Evolutionary conservation across 257 asterid genomes (phyloP).

Genomic region (Salvia miltiorrhiza): DNA sequence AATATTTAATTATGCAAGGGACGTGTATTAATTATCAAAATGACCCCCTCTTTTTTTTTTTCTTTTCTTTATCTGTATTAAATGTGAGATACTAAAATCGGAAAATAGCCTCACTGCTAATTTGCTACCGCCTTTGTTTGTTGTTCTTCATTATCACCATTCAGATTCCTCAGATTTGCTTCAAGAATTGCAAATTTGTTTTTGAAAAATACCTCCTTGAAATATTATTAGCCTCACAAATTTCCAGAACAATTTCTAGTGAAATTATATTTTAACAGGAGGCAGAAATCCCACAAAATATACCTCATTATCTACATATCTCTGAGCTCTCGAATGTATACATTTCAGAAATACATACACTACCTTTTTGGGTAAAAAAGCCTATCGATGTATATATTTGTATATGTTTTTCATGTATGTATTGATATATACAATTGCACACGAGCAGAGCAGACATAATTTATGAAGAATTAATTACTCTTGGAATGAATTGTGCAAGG

Average conservation of each 20-base stretch:
- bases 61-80: constrained; percentile 16
- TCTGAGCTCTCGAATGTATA: constrained; percentile 20
- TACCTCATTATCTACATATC: constrained; percentile 29
- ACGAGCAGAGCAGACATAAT: neutral
- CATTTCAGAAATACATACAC: constrained; percentile 10
- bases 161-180: constrained; percentile 33
- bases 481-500: neutral
- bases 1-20: neutral
- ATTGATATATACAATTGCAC: neutral
- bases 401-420: neutral
- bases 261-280: constrained; percentile 18
- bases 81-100: constrained; percentile 1
- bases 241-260: neutral
- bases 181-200: neutral
- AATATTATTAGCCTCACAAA: constrained; percentile 36
- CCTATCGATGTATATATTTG: constrained; percentile 1
- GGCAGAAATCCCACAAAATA: constrained; percentile 21
- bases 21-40: neutral
- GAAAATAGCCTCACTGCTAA: neutral
- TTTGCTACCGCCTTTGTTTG: constrained; percentile 4
- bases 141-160: constrained; percentile 27
- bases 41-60: neutral
- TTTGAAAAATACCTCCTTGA: constrained; percentile 18
- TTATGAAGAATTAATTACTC: constrained; percentile 12
- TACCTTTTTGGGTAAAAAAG: constrained; percentile 18